A percentile compares a stretch with the other conserved stretches of the same genome.
Evolutionary conservation across 352 stramenopile species (phyloP).

Genomic region (Globisporangium yorkense): DNA sequence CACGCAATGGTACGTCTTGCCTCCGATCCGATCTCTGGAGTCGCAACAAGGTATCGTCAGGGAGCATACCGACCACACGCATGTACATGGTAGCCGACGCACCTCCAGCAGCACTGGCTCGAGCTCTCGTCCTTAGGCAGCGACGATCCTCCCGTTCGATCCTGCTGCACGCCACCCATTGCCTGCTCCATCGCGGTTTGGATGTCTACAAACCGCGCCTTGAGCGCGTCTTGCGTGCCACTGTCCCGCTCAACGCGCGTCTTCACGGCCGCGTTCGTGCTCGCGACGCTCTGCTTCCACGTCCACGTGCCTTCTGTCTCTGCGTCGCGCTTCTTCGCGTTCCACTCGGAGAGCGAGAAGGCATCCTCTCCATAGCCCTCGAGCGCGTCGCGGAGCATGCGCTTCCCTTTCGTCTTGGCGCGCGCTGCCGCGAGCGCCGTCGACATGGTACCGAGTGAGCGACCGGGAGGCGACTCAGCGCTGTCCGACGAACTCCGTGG

Average conservation of each 20-base stretch:
- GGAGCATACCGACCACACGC: not conserved
- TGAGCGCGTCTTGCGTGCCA: constrained; percentile 18
- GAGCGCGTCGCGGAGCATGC: constrained; percentile 52
- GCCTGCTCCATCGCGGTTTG: constrained; percentile 29
- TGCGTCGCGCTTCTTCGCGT: constrained; percentile 37
- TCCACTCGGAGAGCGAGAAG: constrained; percentile 47
- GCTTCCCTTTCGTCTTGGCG: constrained; percentile 63
- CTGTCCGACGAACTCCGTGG: too few species aligned
- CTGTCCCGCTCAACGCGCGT: constrained; percentile 26
- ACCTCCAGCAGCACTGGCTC: constrained; percentile 33
- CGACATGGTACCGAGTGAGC: constrained; percentile 30
- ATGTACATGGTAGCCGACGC: not conserved
- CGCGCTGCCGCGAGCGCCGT: constrained; percentile 49
- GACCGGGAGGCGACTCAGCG: not conserved
- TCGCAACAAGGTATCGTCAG: not conserved
- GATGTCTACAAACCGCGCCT: constrained; percentile 30
- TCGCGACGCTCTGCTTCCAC: constrained; percentile 34
- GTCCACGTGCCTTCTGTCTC: constrained; percentile 29
- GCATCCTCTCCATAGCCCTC: constrained; percentile 45
- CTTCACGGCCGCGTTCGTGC: constrained; percentile 33
- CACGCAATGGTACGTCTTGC: constrained; percentile 44
- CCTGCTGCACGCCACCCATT: constrained; percentile 12
- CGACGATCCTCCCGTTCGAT: not conserved
- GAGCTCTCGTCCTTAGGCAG: not conserved
- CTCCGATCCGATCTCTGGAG: constrained; percentile 31